Evolutionary conservation across 1,139 yeast species (phyloP).

Genomic region (Geotrichum macrosporum): DNA sequence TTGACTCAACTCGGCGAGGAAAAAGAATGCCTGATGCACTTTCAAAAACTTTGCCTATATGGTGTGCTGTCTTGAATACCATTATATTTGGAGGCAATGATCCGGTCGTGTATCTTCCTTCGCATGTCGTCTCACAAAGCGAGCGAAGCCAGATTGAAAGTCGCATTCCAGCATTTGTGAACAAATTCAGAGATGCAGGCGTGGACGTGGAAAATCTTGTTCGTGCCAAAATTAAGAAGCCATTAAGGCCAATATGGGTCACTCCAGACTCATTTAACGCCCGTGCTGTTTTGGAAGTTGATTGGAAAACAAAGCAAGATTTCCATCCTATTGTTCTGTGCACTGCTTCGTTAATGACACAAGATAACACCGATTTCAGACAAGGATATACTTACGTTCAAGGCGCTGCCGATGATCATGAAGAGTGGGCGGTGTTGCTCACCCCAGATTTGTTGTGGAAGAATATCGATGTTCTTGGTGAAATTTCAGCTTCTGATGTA

Average conservation of each 20-base stretch:
- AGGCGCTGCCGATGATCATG: constrained; percentile 94
- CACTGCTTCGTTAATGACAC: constrained; percentile 60
- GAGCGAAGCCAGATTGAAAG: constrained; percentile 54
- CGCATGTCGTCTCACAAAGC: constrained; percentile 50
- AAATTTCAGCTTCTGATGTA: constrained; percentile 39
- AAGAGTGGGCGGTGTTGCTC: constrained; percentile 66
- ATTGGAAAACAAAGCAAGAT: constrained; percentile 25
- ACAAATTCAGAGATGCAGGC: constrained; percentile 42
- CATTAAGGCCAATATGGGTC: constrained; percentile 66
- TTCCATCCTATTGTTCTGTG: constrained; percentile 50
- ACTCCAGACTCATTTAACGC: constrained; percentile 50
- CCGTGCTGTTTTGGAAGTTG: constrained; percentile 24
- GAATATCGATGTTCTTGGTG: constrained; percentile 38
- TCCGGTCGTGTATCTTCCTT: constrained; percentile 49
- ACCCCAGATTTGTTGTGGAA: constrained; percentile 59
- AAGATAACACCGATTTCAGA: constrained; percentile 49
- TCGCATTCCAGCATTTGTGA: constrained; percentile 49
- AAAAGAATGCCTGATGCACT: constrained; percentile 82
- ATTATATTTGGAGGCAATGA: constrained; percentile 42
- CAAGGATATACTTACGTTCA: constrained; percentile 63
- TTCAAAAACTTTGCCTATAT: constrained; percentile 80
- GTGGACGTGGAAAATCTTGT: constrained; percentile 40
- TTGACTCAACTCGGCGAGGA: constrained; percentile 83
- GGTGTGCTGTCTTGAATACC: constrained; percentile 78
- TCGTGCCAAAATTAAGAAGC: constrained; percentile 40